These are phyloP conservation scores for Nannochloris sp. DNA, from an alignment of 139 green algal species.

Conservation along the genomic window DNA sequence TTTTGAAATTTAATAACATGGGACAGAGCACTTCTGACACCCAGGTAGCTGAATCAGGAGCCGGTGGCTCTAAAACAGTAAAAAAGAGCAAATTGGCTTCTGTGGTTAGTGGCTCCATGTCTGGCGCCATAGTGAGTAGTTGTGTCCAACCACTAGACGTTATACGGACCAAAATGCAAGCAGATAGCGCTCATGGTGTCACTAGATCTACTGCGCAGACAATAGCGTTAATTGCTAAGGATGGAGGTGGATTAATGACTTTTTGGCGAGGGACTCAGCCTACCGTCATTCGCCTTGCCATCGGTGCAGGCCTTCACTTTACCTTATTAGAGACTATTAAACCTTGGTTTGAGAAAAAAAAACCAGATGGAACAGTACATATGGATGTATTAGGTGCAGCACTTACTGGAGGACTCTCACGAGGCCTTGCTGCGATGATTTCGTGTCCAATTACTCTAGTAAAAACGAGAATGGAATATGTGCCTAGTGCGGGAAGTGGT, in stretches of 20 bases:
- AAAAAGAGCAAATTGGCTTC: conserved; percentile 33
- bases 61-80: no score
- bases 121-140: conserved; percentile 44
- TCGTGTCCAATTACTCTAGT: conserved; percentile 87
- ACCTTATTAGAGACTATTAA: conserved; percentile 54
- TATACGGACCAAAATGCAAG: conserved; percentile 78
- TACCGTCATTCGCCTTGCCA: conserved; percentile 58
- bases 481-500: not conserved
- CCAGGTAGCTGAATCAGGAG: no score
- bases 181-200: conserved; percentile 43
- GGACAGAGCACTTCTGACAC: no score
- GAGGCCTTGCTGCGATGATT: conserved; percentile 62
- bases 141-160: conserved; percentile 79
- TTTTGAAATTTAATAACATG: no score
- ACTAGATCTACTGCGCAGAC: conserved; percentile 27
- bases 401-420: conserved; percentile 49
- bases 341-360: conserved; percentile 23
- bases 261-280: conserved; percentile 71
- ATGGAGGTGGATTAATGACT: conserved; percentile 30
- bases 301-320: conserved; percentile 75
- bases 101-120: conserved; percentile 36
- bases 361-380: not conserved
- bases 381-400: conserved; percentile 10
- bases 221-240: conserved; percentile 27
- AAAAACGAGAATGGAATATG: conserved; percentile 95